Conservation (phyloP, 2,329 filamentous ascomycete species). For the Leptoxyphium fumago region DNA sequence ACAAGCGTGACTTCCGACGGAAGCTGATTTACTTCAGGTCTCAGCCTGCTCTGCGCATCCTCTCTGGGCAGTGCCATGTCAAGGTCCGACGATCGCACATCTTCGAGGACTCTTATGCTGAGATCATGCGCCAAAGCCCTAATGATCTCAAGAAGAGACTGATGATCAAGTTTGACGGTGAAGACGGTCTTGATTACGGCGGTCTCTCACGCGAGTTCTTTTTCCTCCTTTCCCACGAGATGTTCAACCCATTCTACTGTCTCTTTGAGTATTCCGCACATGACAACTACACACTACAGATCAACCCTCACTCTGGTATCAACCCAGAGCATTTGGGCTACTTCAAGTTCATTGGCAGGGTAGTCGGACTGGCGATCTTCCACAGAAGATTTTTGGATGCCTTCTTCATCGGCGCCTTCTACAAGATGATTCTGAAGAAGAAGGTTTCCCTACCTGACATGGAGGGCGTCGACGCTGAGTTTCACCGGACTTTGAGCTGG, state of each 20-base stretch:
- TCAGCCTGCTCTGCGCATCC: conserved; percentile 86
- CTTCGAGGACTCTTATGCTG: conserved; percentile 96
- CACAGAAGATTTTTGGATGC: conserved; percentile 93
- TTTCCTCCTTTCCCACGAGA: conserved; percentile 96
- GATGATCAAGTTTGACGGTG: conserved; percentile 99
- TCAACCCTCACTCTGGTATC: conserved; percentile 98
- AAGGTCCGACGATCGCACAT: conserved; percentile 95
- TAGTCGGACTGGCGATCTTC: conserved; percentile 95
- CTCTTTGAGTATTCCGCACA: conserved; percentile 98
- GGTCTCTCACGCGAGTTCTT: conserved; percentile 98
- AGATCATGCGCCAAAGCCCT: conserved; percentile 92
- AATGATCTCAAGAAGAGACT: conserved; percentile 93
- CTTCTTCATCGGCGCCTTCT: conserved; percentile 97
- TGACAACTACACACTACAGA: conserved; percentile 99
- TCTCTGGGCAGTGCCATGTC: conserved; percentile 93
- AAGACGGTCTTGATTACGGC: conserved; percentile 95
- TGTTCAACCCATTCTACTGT: conserved; percentile 99
- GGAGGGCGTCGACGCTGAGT: conserved; percentile 97
- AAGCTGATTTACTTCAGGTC: conserved; percentile 99
- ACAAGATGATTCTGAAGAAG: conserved; percentile 98
- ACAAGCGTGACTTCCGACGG: conserved; percentile 95
- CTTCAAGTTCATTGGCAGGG: conserved; percentile 98
- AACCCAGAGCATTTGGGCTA: conserved; percentile 99
- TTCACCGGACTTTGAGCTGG: conserved; percentile 93
- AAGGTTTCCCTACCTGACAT: conserved; percentile 84